Conservation (phyloP, 2,329 filamentous ascomycete species). For the Lasiodiplodia theobromae region DNA sequence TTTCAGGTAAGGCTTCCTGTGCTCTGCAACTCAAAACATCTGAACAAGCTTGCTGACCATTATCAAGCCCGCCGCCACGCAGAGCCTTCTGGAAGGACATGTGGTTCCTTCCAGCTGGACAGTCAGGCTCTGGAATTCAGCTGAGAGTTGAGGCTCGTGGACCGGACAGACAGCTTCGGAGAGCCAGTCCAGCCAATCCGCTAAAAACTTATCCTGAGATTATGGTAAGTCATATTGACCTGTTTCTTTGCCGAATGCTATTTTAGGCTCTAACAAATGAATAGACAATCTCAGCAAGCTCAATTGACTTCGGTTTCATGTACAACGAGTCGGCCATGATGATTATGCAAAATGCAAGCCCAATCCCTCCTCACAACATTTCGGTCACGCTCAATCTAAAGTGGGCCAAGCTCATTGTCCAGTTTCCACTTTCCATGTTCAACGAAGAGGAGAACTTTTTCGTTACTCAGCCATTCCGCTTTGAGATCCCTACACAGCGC, state of each 20-base stretch:
- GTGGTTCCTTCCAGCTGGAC: not conserved
- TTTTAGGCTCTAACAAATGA: not conserved
- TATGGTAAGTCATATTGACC: not conserved
- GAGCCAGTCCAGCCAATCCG: constrained; percentile 37
- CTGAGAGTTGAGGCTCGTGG: not conserved
- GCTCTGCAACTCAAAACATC: not conserved
- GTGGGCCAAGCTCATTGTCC: constrained; percentile 53
- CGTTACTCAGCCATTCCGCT: constrained; percentile 43
- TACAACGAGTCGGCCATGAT: constrained; percentile 64
- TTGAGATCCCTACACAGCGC: constrained; percentile 55
- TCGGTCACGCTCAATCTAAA: constrained; percentile 53
- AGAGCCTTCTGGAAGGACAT: constrained; percentile 1
- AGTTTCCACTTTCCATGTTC: constrained; percentile 50
- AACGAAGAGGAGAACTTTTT: constrained; percentile 31
- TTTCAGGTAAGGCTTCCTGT: constrained; percentile 3
- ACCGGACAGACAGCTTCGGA: not conserved
- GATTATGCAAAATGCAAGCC: constrained; percentile 59
- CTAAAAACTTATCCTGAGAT: constrained; percentile 37
- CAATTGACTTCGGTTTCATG: constrained; percentile 70
- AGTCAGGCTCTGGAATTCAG: not conserved
- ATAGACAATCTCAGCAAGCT: constrained; percentile 42
- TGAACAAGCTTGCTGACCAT: not conserved
- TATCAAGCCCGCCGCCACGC: constrained; percentile 1
- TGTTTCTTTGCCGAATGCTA: not conserved
- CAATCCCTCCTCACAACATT: constrained; percentile 35